Evolutionary conservation across 2,329 filamentous ascomycete genomes (phyloP).

Genomic region (Ophiostoma ulmi): DNA sequence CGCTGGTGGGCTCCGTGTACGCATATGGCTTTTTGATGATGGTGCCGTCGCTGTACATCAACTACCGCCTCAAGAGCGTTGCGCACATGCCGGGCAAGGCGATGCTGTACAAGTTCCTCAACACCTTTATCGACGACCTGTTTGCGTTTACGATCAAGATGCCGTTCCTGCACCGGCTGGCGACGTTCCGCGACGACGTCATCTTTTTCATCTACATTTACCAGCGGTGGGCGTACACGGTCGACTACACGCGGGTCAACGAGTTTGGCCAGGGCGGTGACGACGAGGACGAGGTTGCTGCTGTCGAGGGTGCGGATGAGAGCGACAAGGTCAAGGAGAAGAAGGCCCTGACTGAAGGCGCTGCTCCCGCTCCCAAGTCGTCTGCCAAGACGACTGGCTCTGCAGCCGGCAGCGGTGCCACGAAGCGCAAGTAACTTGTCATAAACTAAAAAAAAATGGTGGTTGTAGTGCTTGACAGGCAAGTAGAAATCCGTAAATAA

Average conservation of each 20-base stretch:
- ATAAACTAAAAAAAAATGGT: not conserved
- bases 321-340: slow-evolving; percentile 34
- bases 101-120: slow-evolving; percentile 97
- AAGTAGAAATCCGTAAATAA: not conserved
- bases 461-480: not conserved
- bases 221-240: slow-evolving; percentile 85
- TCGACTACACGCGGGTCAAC: slow-evolving; percentile 88
- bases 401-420: slow-evolving; percentile 43
- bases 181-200: slow-evolving; percentile 88
- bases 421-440: slow-evolving; percentile 42
- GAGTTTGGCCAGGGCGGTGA: slow-evolving; percentile 98
- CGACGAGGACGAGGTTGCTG: slow-evolving; percentile 55
- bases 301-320: slow-evolving; percentile 37
- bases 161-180: slow-evolving; percentile 86
- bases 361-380: slow-evolving; percentile 38
- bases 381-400: slow-evolving; percentile 39
- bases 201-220: slow-evolving; percentile 99
- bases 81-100: slow-evolving; percentile 96
- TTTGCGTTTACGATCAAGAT: slow-evolving; percentile 99
- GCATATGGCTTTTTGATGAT: slow-evolving; percentile 99
- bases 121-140: slow-evolving; percentile 97
- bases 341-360: slow-evolving; percentile 30
- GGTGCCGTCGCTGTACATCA: slow-evolving; percentile 96
- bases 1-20: slow-evolving; percentile 91
- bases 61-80: slow-evolving; percentile 92